A percentile compares a stretch with the other conserved stretches of the same genome.
Evolutionary conservation across 164 flowering plant genomes (phyloP).

Genomic region (Brasenia schreberi): DNA sequence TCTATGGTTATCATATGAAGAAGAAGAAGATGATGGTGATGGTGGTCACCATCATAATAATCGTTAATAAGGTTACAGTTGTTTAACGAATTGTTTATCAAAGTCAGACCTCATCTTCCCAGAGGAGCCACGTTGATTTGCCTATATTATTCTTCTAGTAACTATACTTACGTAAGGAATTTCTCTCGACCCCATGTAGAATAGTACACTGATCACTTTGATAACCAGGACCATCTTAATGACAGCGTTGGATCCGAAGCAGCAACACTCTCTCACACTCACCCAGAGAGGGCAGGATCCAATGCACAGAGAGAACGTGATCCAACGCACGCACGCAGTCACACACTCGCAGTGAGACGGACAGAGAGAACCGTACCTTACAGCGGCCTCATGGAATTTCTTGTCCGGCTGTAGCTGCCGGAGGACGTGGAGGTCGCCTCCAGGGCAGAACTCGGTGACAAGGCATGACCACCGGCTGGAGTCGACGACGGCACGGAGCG

Average conservation of each 20-base stretch:
- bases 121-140: background rate
- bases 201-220: background rate
- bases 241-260: background rate
- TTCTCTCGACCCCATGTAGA: background rate
- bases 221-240: background rate
- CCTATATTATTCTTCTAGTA: background rate
- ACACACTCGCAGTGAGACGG: background rate
- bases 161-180: background rate
- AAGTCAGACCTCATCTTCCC: too few relatives aligned
- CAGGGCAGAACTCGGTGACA: constrained; percentile 81
- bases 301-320: too few relatives aligned
- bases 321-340: background rate
- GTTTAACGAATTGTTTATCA: too few relatives aligned
- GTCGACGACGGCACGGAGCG: constrained; percentile 56
- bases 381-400: constrained; percentile 52
- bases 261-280: too few relatives aligned
- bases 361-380: constrained; percentile 30
- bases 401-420: constrained; percentile 44
- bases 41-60: too few relatives aligned
- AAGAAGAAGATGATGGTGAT: too few relatives aligned
- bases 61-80: too few relatives aligned
- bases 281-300: background rate
- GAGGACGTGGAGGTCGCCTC: constrained; percentile 73
- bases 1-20: too few relatives aligned
- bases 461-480: constrained; percentile 60